A percentile compares a stretch with the other conserved stretches of the same genome.
Evolutionary conservation across 1,284 basidiomycete species (phyloP).

Genomic region (Malassezia caprae): DNA sequence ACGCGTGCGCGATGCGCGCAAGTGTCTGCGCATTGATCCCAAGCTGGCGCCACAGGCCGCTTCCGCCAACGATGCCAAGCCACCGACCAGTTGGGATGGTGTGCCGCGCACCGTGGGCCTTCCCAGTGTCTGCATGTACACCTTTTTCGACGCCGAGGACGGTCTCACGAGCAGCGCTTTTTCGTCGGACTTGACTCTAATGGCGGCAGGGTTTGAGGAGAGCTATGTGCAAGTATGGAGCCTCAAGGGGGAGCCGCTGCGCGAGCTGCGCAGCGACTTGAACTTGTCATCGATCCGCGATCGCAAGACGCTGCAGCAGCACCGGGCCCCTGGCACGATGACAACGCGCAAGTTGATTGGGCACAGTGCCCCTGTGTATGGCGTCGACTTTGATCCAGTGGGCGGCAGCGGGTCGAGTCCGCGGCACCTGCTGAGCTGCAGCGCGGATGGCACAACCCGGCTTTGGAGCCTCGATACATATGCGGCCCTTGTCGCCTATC

Average conservation of each 20-base stretch:
- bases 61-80: conserved; percentile 1
- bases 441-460: conserved; percentile 82
- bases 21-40: conserved; percentile 38
- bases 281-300: conserved; percentile 60
- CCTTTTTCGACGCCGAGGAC: conserved; percentile 46
- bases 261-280: conserved; percentile 66
- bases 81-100: conserved; percentile 9
- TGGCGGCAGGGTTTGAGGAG: conserved; percentile 92
- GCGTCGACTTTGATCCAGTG: conserved; percentile 82
- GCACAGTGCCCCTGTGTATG: conserved; percentile 92
- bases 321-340: conserved; percentile 21
- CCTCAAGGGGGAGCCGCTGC: conserved; percentile 79
- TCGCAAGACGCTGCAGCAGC: conserved; percentile 28
- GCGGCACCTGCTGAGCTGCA: conserved; percentile 75
- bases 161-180: conserved; percentile 65
- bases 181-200: conserved; percentile 79
- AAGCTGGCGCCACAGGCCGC: conserved; percentile 42
- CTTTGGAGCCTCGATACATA: conserved; percentile 94
- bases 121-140: conserved; percentile 45
- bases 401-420: conserved; percentile 76
- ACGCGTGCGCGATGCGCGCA: conserved; percentile 67
- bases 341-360: conserved; percentile 73
- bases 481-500: conserved; percentile 82
- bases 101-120: conserved; percentile 31
- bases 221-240: conserved; percentile 93